Evolutionary conservation across 1,284 basidiomycete species (phyloP), one percentile per base, ranked within the genome.

Genomic region (Marasmius tenuissimus): DNA sequence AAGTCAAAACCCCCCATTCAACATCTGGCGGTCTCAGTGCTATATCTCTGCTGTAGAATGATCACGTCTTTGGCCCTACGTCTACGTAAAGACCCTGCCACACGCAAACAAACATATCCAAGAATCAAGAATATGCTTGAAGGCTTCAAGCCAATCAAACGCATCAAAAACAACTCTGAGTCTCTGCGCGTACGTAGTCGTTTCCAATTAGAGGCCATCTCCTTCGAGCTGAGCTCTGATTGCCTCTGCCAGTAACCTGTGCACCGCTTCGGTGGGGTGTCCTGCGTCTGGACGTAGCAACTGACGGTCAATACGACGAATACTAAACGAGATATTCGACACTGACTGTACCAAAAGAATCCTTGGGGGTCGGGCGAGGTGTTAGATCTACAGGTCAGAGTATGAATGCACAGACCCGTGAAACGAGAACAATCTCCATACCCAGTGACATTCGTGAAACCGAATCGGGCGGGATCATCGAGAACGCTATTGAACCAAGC

Each of bases 261-360:
- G 84, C 14, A 81, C 81, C 38, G 69, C 75, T 67, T 84, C 75
- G 6, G 83, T 84, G 1, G 82, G 81, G 68, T 84, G 82, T 0
- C 79, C 80, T 7, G 75, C 69, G 65, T 84, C 81, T 81, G 57
- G 20, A 22, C 50, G 11, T 52, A 20, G 48, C 51, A 20, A 49
- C 38, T 33, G 34, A 20, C 34, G 45, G 47, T 47, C 37, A 58
- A 56, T 40, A 59, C 22, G 9, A 45, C 22, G 53, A 18, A 18
- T 55, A 56, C 37, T 42, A 49, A 48, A n/a, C 22, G 49, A 38
- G 57, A 16, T 35, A 34, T 34, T 9, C 9, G 20, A 33, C 7
- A 80, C 82, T 69, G 65, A 84, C 82, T 79, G 69, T 76, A 84
- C 83, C 83, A 86, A 71, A 85, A 85, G 70, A 75, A 86, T 6